Conservation (phyloP, 768 basidiomycete species). For the Tulasnella sp. region DNA sequence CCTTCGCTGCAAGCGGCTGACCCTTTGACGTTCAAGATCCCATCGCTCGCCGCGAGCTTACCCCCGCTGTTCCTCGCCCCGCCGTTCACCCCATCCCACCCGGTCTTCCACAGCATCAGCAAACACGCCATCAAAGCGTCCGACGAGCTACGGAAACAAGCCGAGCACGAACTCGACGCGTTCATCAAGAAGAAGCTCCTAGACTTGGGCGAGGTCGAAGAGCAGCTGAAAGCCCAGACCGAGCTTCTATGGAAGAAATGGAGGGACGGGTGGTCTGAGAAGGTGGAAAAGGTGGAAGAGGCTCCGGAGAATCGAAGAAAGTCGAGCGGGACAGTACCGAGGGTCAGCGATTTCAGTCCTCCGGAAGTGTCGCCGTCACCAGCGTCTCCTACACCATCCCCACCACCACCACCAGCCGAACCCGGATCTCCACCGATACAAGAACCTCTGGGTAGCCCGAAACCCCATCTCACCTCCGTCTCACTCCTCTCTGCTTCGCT, state of each 20-base stretch:
- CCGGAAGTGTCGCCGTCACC: not conserved
- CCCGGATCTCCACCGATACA: not conserved
- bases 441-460: not conserved
- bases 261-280: not conserved
- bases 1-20: not conserved
- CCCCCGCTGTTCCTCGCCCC: constrained; percentile 11
- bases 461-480: not conserved
- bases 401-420: not conserved
- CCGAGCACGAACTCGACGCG: not conserved
- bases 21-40: not conserved
- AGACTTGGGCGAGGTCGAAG: not conserved
- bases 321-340: not conserved
- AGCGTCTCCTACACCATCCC: not conserved
- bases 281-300: not conserved
- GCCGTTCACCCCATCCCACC: constrained; percentile 10
- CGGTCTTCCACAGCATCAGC: constrained; percentile 4
- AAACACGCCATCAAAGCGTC: constrained; percentile 1
- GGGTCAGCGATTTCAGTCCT: not conserved
- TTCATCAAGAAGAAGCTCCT: not conserved
- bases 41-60: not conserved
- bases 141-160: constrained; percentile 3
- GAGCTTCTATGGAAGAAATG: constrained; percentile 9
- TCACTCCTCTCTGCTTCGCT: constrained; percentile 11
- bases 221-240: not conserved
- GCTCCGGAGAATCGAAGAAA: not conserved